Evolutionary conservation across 257 asterid genomes (phyloP).

Genomic region (Solanum virginianum): DNA sequence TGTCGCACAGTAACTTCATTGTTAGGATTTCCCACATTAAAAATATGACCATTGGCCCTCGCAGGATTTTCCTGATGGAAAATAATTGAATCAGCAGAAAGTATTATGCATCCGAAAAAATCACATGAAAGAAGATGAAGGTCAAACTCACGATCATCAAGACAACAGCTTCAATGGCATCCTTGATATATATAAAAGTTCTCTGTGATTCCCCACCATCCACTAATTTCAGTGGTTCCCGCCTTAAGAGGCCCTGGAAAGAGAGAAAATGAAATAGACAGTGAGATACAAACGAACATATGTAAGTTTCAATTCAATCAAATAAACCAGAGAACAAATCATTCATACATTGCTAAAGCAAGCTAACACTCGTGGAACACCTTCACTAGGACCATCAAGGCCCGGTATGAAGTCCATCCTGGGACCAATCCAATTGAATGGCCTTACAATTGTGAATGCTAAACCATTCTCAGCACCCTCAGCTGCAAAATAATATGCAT

Average conservation of each 20-base stretch:
- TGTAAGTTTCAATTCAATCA: background rate
- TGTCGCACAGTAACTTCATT: slow-evolving; percentile 93
- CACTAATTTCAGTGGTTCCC: slow-evolving; percentile 85
- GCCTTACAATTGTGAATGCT: slow-evolving; percentile 88
- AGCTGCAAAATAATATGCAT: slow-evolving; percentile 34
- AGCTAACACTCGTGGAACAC: slow-evolving; percentile 94
- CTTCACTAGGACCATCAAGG: slow-evolving; percentile 94
- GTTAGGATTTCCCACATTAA: slow-evolving; percentile 90
- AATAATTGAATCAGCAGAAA: slow-evolving; percentile 6
- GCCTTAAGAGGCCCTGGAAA: slow-evolving; percentile 68
- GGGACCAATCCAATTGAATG: slow-evolving; percentile 99
- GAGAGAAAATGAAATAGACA: background rate
- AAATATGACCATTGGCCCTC: slow-evolving; percentile 84
- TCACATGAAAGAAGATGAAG: background rate
- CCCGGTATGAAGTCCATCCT: slow-evolving; percentile 98
- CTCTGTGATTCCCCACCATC: slow-evolving; percentile 96
- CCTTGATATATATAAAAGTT: slow-evolving; percentile 83
- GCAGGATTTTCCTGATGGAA: slow-evolving; percentile 75
- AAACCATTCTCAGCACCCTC: slow-evolving; percentile 99
- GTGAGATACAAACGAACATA: slow-evolving; percentile 8
- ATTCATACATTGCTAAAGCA: slow-evolving; percentile 76
- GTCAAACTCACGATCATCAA: slow-evolving; percentile 68
- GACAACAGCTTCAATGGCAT: slow-evolving; percentile 90
- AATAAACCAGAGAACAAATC: background rate
- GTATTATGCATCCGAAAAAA: background rate